Evolutionary conservation across 1,284 basidiomycete genomes (phyloP), one percentile per base, ranked within the genome.

Genomic region (Cryptococcus sp.): DNA sequence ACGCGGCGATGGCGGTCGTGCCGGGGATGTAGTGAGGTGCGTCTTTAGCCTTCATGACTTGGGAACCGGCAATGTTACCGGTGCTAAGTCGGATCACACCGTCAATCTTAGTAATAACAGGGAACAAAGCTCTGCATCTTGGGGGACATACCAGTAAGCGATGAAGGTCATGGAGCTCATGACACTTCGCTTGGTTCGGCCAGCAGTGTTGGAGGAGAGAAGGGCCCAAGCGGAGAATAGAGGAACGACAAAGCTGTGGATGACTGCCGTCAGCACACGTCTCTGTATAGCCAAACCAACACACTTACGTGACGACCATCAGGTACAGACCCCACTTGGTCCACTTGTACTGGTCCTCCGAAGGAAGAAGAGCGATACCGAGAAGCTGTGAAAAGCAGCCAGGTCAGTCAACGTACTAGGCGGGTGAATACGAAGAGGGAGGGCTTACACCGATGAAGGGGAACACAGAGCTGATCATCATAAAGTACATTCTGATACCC

Each of bases 161-260:
- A 70, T 64, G 57, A 73, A 75, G 38, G 55, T 60, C 36, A 66
- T 50, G 6, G 52, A 54, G 44, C 47, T 46, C 12, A 70, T 63
- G 11, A 71, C 63, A 28, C 65, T 68, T 56, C 69, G 67, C 53
- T 73, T 71, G 23, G 73, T 73, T 43, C 69, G 61, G 7, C 73
- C 73, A 13, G 67, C 69, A n/a, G 68, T 62, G 57, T 71, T 72
- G 21, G 62, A 66, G 4, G 66, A 62, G 55, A 73, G 66, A 13
- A 73, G 54, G 1, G 68, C 57, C 70, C 68, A 71, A 35, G 63
- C 66, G 20, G 67, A 62, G 56, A 70, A 69, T 12, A 58, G 48
- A 28, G 67, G 62, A 37, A 73, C 56, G n/a, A 64, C 64, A 38
- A 66, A 68, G 56, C 60, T 64, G 42, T 39, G 33, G 6, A 20